phyloP scores from a whole-genome alignment of 164 flowering plant genomes.

The Akebia trifoliata region DNA sequence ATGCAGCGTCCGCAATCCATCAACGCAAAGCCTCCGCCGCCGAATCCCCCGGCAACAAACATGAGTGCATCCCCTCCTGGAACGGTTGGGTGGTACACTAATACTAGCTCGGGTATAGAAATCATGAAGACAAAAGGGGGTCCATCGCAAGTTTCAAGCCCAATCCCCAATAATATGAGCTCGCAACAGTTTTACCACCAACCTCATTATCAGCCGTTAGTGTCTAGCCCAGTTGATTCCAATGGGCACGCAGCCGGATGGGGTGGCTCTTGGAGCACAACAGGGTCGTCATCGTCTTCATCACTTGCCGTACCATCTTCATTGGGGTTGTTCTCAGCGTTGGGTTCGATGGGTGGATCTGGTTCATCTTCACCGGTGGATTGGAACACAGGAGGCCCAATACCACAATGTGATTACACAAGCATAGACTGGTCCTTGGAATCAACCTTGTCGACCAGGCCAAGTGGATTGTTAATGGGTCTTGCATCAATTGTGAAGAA shows the following conservation, averaged over 20 bases:
- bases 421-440: constrained; percentile 76
- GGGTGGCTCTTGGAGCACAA: constrained; percentile 27
- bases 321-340: constrained; percentile 59
- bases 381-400: constrained; percentile 52
- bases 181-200: constrained; percentile 43
- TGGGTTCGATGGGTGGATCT: constrained; percentile 47
- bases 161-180: constrained; percentile 22
- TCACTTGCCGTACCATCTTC: constrained; percentile 48
- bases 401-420: constrained; percentile 55
- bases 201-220: constrained; percentile 27
- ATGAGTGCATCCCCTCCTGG: constrained; percentile 41
- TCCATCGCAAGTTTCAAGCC: constrained; percentile 22
- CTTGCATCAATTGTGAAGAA: constrained; percentile 27
- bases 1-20: no score
- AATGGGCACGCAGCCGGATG: constrained; percentile 12
- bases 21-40: no score
- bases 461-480: constrained; percentile 36
- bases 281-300: constrained; percentile 25
- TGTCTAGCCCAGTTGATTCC: constrained; percentile 26
- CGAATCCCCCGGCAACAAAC: constrained; percentile 16
- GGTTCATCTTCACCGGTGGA: constrained; percentile 59
- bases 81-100: constrained; percentile 41
- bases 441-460: constrained; percentile 19
- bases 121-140: constrained; percentile 33
- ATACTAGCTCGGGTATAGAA: constrained; percentile 28